phyloP scores from a whole-genome alignment of 2,329 filamentous ascomycete species.

The Claviceps purpurea region DNA sequence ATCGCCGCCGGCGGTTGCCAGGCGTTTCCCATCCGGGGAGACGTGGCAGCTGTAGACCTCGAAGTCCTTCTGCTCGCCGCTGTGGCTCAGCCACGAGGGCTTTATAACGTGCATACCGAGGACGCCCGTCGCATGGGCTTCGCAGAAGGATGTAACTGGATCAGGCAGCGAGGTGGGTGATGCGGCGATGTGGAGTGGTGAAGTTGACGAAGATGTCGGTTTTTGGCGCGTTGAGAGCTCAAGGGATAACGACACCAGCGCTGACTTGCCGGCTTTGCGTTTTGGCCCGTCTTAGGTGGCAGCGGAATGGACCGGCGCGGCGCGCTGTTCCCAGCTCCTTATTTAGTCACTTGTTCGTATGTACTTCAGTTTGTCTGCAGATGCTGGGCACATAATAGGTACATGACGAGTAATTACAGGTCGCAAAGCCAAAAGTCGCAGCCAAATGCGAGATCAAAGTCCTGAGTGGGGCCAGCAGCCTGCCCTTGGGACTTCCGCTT shows the following conservation, averaged over 20 bases:
- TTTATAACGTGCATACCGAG: slow-evolving; percentile 71
- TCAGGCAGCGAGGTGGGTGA: background rate
- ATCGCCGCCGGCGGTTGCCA: slow-evolving; percentile 93
- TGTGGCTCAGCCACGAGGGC: slow-evolving; percentile 91
- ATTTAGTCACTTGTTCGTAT: too few relatives aligned
- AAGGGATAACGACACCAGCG: background rate
- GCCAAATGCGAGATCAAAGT: too few relatives aligned
- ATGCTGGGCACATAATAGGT: too few relatives aligned
- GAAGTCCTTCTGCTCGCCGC: slow-evolving; percentile 94
- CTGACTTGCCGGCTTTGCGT: background rate
- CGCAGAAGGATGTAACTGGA: background rate
- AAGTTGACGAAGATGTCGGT: background rate
- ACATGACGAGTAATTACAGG: too few relatives aligned
- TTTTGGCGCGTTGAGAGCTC: background rate
- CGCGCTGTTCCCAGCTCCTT: background rate
- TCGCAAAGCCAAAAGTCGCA: too few relatives aligned
- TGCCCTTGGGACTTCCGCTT: too few relatives aligned
- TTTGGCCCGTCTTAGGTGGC: background rate
- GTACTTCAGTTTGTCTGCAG: too few relatives aligned
- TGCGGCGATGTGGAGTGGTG: background rate
- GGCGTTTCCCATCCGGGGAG: slow-evolving; percentile 80
- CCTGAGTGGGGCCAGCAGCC: too few relatives aligned
- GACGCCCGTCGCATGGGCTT: slow-evolving; percentile 7
- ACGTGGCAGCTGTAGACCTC: slow-evolving; percentile 98
- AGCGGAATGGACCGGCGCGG: background rate